Evolutionary conservation across 768 basidiomycete species (phyloP).

Genomic region (Dentipellis sp.): DNA sequence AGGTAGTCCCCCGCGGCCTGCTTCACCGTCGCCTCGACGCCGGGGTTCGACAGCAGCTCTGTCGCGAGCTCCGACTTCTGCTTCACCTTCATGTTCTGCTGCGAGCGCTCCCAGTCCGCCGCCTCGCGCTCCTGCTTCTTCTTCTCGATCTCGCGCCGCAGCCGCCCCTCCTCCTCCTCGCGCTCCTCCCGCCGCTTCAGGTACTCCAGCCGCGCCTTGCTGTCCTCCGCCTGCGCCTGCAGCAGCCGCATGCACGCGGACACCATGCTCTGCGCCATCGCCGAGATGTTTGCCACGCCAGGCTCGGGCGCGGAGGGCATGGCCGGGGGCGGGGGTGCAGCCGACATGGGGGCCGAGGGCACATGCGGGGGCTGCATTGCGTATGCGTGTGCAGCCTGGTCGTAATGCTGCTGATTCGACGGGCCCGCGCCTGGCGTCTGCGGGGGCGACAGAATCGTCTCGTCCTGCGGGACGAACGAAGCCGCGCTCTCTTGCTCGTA

Average conservation of each 20-base stretch:
- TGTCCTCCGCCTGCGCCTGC: conserved; percentile 59
- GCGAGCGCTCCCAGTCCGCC: conserved; percentile 44
- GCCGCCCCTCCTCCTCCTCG: conserved; percentile 48
- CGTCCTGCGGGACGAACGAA: conserved; percentile 9
- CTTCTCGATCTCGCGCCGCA: conserved; percentile 44
- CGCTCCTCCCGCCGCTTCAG: conserved; percentile 58
- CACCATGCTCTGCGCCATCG: conserved; percentile 47
- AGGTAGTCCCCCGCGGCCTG: conserved; percentile 65
- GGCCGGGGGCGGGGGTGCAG: background rate
- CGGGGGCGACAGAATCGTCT: conserved; percentile 13
- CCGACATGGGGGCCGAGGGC: no score
- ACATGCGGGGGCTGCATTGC: background rate
- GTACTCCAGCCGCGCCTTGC: conserved; percentile 63
- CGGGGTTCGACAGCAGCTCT: conserved; percentile 52
- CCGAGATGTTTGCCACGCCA: conserved; percentile 35
- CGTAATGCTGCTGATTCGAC: conserved; percentile 4
- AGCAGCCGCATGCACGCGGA: conserved; percentile 49
- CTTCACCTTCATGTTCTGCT: conserved; percentile 41
- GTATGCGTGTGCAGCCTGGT: background rate
- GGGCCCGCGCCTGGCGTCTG: conserved; percentile 12
- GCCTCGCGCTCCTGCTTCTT: conserved; percentile 46
- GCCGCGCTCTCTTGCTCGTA: conserved; percentile 7
- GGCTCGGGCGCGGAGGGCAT: conserved; percentile 22
- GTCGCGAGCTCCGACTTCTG: conserved; percentile 61
- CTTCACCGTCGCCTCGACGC: conserved; percentile 50